Evolutionary conservation across 1,284 basidiomycete species (phyloP).

Genomic region (Malassezia brasiliensis): DNA sequence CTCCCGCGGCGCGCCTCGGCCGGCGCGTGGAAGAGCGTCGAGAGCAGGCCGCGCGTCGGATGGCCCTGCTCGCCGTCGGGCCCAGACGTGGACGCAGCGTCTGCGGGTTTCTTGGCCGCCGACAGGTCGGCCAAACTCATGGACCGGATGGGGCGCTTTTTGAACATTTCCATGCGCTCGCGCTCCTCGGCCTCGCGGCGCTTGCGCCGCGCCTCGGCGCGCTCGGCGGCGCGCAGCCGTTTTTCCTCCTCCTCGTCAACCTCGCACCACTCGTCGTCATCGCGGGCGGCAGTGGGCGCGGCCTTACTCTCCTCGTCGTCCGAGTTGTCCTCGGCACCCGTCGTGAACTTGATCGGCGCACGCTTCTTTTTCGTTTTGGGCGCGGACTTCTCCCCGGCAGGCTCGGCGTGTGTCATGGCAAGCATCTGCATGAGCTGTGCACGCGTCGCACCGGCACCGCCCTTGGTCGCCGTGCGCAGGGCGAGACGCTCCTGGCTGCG

Average conservation of each 20-base stretch:
- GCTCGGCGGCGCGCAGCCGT: slow-evolving; percentile 26
- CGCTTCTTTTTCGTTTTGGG: slow-evolving; percentile 14
- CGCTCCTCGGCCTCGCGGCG: slow-evolving; percentile 58
- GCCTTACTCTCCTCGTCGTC: slow-evolving; percentile 26
- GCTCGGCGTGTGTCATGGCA: slow-evolving; percentile 1
- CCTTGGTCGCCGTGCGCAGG: background rate
- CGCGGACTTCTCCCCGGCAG: background rate
- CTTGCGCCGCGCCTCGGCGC: slow-evolving; percentile 46
- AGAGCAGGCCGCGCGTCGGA: slow-evolving; percentile 34
- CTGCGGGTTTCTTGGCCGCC: slow-evolving; percentile 6
- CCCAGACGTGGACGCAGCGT: slow-evolving; percentile 17
- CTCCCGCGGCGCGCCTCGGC: background rate
- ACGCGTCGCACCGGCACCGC: background rate
- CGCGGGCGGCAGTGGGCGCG: slow-evolving; percentile 5
- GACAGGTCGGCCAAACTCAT: slow-evolving; percentile 40
- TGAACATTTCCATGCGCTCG: slow-evolving; percentile 62
- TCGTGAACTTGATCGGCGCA: slow-evolving; percentile 27
- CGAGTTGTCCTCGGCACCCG: slow-evolving; percentile 36
- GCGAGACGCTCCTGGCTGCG: slow-evolving; percentile 2
- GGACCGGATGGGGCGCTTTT: slow-evolving; percentile 58
- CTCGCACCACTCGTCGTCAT: slow-evolving; percentile 44
- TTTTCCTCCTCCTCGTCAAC: slow-evolving; percentile 46
- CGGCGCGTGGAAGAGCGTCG: slow-evolving; percentile 41
- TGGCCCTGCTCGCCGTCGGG: slow-evolving; percentile 1
- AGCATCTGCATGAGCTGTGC: slow-evolving; percentile 5